Percentiles rank a stretch among this genome's conserved stretches.
phyloP scores from a whole-genome alignment of 1,284 basidiomycete genomes.

The Xerocomus amazonicus region DNA sequence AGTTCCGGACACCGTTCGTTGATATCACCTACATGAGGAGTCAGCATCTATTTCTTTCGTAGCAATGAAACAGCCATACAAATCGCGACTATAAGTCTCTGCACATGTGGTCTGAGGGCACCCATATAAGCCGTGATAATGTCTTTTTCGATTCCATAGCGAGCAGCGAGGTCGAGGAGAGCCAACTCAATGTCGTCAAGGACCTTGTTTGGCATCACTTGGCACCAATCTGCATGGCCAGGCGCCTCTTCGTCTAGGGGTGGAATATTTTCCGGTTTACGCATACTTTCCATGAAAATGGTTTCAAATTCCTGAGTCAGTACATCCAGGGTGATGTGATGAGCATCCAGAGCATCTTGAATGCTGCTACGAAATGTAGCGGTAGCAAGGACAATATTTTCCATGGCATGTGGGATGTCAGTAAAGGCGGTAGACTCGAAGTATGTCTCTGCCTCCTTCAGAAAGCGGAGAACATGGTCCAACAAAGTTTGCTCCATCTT shows the following conservation, averaged over 20 bases:
- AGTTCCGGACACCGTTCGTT: neutral
- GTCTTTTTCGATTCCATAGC: slow-evolving; percentile 1
- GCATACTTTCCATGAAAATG: neutral
- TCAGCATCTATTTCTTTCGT: neutral
- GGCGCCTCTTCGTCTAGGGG: neutral
- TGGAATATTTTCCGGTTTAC: neutral
- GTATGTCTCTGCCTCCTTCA: too few relatives aligned
- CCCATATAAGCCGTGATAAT: neutral
- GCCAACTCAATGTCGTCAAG: neutral
- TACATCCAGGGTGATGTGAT: neutral
- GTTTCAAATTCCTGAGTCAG: slow-evolving; percentile 4
- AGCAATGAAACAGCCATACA: slow-evolving; percentile 5
- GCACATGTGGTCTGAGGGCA: neutral
- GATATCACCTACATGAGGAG: neutral
- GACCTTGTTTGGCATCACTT: slow-evolving; percentile 2
- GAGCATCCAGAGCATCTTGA: slow-evolving; percentile 3
- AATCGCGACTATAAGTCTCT: slow-evolving; percentile 1
- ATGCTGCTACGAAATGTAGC: slow-evolving; percentile 10
- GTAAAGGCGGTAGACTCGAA: too few relatives aligned
- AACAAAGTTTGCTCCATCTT: too few relatives aligned
- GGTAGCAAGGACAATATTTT: slow-evolving; percentile 8
- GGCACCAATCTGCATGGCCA: slow-evolving; percentile 3
- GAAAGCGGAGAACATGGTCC: too few relatives aligned
- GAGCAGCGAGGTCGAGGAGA: neutral
- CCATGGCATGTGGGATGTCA: neutral